These are phyloP conservation scores for Stephanodiscus triporus DNA, from an alignment of 108 stramenopile genomes.

Conservation along the genomic window DNA sequence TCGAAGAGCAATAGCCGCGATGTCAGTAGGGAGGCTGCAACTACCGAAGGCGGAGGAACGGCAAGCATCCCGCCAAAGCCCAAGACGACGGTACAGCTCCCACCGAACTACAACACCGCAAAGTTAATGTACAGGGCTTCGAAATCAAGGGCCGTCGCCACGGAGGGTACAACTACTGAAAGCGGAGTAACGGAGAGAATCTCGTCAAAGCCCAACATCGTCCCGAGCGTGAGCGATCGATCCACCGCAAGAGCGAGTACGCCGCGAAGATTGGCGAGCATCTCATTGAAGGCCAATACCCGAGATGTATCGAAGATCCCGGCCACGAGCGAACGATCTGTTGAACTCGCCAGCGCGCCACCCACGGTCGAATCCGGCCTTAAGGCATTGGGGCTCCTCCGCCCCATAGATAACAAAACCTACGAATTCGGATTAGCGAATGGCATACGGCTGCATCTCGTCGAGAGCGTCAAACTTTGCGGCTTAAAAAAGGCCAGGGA, in stretches of 20 bases:
- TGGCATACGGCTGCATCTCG: constrained; percentile 18
- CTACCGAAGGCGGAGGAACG: too few relatives aligned
- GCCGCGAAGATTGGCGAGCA: not conserved
- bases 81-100: constrained; percentile 1
- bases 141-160: not conserved
- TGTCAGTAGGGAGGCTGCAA: too few relatives aligned
- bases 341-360: not conserved
- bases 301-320: not conserved
- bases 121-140: constrained; percentile 25
- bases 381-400: constrained; percentile 9
- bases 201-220: not conserved
- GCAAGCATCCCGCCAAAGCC: too few relatives aligned
- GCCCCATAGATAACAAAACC: constrained; percentile 10
- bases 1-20: too few relatives aligned
- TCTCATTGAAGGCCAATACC: not conserved
- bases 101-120: constrained; percentile 28
- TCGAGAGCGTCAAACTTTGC: constrained; percentile 30
- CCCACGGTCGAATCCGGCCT: constrained; percentile 18
- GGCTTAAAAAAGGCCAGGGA: constrained; percentile 27
- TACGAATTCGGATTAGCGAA: constrained; percentile 9
- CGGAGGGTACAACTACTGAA: not conserved
- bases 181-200: not conserved
- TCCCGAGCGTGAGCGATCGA: not conserved
- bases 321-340: not conserved
- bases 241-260: not conserved